phyloP scores from a whole-genome alignment of 768 basidiomycete species.

The Coprinopsis strossmayeri region DNA sequence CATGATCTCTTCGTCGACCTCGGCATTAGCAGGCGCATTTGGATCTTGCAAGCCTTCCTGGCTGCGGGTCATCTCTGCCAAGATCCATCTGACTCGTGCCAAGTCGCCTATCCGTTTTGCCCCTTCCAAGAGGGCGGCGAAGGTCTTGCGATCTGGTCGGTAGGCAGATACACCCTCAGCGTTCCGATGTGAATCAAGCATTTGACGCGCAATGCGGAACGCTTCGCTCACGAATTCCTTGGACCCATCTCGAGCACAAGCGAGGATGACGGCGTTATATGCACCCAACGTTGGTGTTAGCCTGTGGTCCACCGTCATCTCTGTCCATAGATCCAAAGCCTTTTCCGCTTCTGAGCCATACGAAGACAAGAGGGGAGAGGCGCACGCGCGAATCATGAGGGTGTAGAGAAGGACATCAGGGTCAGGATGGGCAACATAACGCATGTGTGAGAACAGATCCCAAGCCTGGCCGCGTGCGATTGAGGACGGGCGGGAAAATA shows the following conservation, averaged over 20 bases:
- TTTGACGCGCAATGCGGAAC: constrained; percentile 78
- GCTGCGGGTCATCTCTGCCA: constrained; percentile 71
- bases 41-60: constrained; percentile 16
- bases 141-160: constrained; percentile 60
- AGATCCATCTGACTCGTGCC: constrained; percentile 77
- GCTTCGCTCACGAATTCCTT: constrained; percentile 70
- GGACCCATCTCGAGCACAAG: constrained; percentile 63
- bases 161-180: constrained; percentile 50
- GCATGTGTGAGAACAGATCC: constrained; percentile 95
- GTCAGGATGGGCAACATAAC: constrained; percentile 84
- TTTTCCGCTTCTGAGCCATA: constrained; percentile 76
- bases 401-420: constrained; percentile 72
- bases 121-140: constrained; percentile 82
- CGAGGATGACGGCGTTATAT: constrained; percentile 79
- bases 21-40: constrained; percentile 19
- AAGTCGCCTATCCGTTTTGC: constrained; percentile 86
- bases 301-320: constrained; percentile 75
- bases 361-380: constrained; percentile 37
- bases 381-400: constrained; percentile 85
- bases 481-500: constrained; percentile 43
- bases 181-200: constrained; percentile 75
- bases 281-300: constrained; percentile 59
- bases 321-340: constrained; percentile 87
- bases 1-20: constrained; percentile 65
- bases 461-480: constrained; percentile 73